These are phyloP conservation scores for Fragilariopsis cylindrus DNA, from an alignment of 108 stramenopile species.

Conservation along the genomic window DNA sequence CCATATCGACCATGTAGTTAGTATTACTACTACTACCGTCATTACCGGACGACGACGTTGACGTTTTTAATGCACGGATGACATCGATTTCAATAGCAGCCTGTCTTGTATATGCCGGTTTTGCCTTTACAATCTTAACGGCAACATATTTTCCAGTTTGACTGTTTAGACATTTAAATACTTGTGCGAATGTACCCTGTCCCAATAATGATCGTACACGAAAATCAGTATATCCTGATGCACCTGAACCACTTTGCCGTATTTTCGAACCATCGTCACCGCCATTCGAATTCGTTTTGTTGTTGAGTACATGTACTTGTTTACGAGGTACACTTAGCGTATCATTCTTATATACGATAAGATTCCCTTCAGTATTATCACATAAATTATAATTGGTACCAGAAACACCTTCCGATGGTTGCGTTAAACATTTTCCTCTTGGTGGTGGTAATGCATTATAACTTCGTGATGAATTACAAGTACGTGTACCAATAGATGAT, in stretches of 20 bases:
- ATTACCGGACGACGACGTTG: not conserved
- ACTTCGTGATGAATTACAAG: constrained; percentile 3
- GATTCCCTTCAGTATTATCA: constrained; percentile 80
- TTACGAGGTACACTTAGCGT: constrained; percentile 50
- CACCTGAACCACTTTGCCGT: constrained; percentile 12
- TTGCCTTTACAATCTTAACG: constrained; percentile 96
- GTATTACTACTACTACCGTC: not conserved
- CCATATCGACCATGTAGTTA: constrained; percentile 80
- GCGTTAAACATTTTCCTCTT: constrained; percentile 71
- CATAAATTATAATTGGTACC: constrained; percentile 45
- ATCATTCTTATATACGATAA: constrained; percentile 73
- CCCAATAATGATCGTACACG: constrained; percentile 78
- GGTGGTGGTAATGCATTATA: constrained; percentile 15
- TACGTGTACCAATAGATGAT: constrained; percentile 2
- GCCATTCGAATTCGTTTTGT: constrained; percentile 12
- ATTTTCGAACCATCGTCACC: not conserved
- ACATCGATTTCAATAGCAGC: constrained; percentile 94
- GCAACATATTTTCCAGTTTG: constrained; percentile 79
- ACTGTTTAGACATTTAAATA: constrained; percentile 80
- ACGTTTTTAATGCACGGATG: constrained; percentile 51
- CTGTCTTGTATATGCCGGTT: constrained; percentile 92
- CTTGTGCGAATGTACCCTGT: constrained; percentile 97
- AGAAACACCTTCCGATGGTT: constrained; percentile 58
- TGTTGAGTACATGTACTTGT: constrained; percentile 28
- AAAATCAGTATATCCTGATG: constrained; percentile 33